Evolutionary conservation across 1,284 basidiomycete genomes (phyloP).

Genomic region (Sporisorium sorghi): DNA sequence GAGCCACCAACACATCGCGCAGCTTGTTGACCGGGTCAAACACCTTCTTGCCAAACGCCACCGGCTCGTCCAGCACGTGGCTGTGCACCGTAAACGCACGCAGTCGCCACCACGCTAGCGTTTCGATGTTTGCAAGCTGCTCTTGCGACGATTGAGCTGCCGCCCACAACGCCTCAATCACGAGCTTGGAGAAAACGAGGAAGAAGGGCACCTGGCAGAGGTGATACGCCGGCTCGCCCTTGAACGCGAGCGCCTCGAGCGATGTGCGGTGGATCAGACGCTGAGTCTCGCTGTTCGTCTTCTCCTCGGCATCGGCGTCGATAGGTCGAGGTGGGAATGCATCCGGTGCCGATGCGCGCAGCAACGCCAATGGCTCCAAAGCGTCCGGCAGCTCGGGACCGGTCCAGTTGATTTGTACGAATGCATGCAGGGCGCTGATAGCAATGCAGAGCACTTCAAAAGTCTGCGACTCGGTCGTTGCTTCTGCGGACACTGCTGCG

Average conservation of each 20-base stretch:
- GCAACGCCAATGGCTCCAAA: constrained; percentile 67
- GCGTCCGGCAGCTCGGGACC: constrained; percentile 81
- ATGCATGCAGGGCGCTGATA: constrained; percentile 85
- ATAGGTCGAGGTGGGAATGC: constrained; percentile 73
- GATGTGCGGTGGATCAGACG: constrained; percentile 75
- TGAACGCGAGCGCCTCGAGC: constrained; percentile 81
- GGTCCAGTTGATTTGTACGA: constrained; percentile 95
- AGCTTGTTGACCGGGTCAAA: constrained; percentile 74
- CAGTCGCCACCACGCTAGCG: constrained; percentile 77
- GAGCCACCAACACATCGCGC: constrained; percentile 60
- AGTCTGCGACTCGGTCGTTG: constrained; percentile 7
- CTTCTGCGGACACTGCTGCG: constrained; percentile 5
- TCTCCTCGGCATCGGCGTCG: constrained; percentile 70
- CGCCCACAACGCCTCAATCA: constrained; percentile 73
- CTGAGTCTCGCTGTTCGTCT: constrained; percentile 35
- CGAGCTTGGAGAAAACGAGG: constrained; percentile 80
- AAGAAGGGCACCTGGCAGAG: constrained; percentile 79
- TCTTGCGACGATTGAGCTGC: background rate
- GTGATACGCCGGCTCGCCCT: constrained; percentile 96
- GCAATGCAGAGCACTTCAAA: constrained; percentile 74
- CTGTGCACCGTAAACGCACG: constrained; percentile 81
- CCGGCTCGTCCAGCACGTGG: constrained; percentile 86
- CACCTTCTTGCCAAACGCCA: constrained; percentile 74
- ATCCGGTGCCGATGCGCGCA: constrained; percentile 63
- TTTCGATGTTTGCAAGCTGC: constrained; percentile 21